Evolutionary conservation across 2,329 filamentous ascomycete species (phyloP).

Genomic region (Ophiognomonia clavigignenti-juglandacearum): DNA sequence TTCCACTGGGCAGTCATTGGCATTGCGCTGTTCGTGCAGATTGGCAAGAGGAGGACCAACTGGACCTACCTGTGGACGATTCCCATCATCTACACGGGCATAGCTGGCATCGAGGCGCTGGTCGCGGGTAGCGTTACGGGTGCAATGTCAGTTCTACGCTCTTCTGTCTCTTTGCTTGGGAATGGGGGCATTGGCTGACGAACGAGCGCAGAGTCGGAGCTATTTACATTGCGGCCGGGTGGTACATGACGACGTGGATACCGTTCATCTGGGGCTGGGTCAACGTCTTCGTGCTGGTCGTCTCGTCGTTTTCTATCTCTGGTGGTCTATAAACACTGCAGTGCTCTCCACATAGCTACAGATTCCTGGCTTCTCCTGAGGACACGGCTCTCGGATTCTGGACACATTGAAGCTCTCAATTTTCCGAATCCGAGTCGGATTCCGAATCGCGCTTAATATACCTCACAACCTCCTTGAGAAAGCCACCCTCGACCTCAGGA

Average conservation of each 20-base stretch:
- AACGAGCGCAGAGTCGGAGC: conserved; percentile 60
- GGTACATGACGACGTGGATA: conserved; percentile 91
- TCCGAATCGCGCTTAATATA: not conserved
- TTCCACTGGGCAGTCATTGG: conserved; percentile 69
- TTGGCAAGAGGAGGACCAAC: conserved; percentile 45
- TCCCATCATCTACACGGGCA: conserved; percentile 63
- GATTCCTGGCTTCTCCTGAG: not conserved
- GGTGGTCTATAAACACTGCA: conserved; percentile 62
- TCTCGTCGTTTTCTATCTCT: conserved; percentile 91
- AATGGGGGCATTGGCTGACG: not conserved
- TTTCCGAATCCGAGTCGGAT: not conserved
- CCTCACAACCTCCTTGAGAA: not conserved
- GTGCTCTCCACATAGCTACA: not conserved
- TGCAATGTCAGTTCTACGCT: conserved; percentile 57
- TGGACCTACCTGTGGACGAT: conserved; percentile 66
- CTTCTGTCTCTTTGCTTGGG: not conserved
- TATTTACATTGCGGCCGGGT: conserved; percentile 77
- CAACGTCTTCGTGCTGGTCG: conserved; percentile 74
- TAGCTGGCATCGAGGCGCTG: conserved; percentile 72
- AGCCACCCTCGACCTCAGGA: too few species aligned
- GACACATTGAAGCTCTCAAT: not conserved
- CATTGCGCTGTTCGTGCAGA: conserved; percentile 70
- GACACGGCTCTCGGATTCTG: not conserved
- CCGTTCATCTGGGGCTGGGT: conserved; percentile 84
- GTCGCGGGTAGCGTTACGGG: conserved; percentile 79